A percentile compares a stretch with the other conserved stretches of the same genome.
These are phyloP conservation scores for Cubamyces sp. DNA, from an alignment of 768 basidiomycete genomes.

Conservation along the genomic window DNA sequence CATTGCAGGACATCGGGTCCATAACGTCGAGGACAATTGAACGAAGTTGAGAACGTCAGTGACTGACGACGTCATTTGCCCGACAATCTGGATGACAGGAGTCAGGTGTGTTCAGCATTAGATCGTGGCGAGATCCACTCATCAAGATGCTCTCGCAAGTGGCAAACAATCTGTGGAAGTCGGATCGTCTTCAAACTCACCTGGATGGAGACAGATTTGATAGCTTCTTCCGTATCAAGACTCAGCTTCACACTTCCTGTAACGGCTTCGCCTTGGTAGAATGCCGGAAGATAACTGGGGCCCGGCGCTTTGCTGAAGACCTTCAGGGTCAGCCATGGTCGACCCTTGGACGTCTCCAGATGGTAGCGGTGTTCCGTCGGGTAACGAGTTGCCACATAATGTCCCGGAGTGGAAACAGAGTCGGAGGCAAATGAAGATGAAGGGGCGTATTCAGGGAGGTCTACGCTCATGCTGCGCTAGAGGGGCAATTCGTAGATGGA, in stretches of 20 bases:
- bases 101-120: neutral
- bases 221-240: constrained; percentile 18
- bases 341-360: constrained; percentile 11
- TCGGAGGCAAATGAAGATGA: too few species aligned
- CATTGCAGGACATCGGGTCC: constrained; percentile 2
- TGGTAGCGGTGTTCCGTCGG: constrained; percentile 12
- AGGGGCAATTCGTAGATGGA: too few species aligned
- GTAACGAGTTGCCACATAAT: neutral
- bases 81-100: constrained; percentile 4
- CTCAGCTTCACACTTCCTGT: constrained; percentile 10
- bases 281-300: constrained; percentile 7
- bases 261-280: constrained; percentile 17
- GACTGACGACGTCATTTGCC: constrained; percentile 22
- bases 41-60: constrained; percentile 21
- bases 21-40: constrained; percentile 16
- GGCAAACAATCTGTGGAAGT: neutral
- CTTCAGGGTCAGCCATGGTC: constrained; percentile 19
- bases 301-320: constrained; percentile 14
- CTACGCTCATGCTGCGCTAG: too few species aligned
- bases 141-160: neutral
- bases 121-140: neutral
- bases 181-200: constrained; percentile 3
- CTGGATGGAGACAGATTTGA: constrained; percentile 20
- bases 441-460: too few species aligned
- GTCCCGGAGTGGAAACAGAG: too few species aligned